These are phyloP conservation scores for Nakazawaea populi DNA, from an alignment of 805 yeast species.

Conservation along the genomic window DNA sequence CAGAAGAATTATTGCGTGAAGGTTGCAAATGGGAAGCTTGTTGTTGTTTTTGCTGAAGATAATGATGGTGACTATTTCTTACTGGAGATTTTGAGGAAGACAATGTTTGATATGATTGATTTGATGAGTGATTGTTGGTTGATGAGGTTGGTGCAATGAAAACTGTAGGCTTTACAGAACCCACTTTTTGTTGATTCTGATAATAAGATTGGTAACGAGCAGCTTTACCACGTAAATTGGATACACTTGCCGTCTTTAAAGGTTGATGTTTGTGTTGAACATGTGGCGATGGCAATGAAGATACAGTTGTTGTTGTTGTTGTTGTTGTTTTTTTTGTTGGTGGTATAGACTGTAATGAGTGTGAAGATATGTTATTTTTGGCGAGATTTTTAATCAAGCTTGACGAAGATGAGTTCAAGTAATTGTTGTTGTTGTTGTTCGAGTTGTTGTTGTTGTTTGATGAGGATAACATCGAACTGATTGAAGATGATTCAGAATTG, in stretches of 20 bases:
- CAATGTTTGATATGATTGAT: background rate
- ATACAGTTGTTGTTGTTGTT: background rate
- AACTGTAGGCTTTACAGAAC: background rate
- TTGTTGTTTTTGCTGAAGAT: constrained; percentile 1
- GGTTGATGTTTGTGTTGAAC: background rate
- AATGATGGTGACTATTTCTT: background rate
- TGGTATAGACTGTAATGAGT: constrained; percentile 1
- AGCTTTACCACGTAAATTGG: constrained; percentile 9
- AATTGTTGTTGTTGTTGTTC: background rate
- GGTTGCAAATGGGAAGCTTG: background rate
- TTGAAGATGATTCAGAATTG: constrained; percentile 2
- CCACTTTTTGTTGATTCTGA: constrained; percentile 19
- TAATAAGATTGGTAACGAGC: constrained; percentile 25
- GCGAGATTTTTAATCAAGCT: background rate
- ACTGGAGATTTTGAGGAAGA: background rate
- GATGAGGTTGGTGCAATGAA: background rate
- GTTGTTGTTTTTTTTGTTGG: background rate
- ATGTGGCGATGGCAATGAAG: background rate
- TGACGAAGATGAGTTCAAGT: background rate
- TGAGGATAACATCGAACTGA: constrained; percentile 1
- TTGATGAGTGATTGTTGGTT: background rate
- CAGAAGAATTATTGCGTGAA: constrained; percentile 7
- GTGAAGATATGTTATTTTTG: background rate
- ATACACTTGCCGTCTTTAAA: constrained; percentile 4
- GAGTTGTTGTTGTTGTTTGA: background rate